phyloP scores from a whole-genome alignment of 1,284 basidiomycete genomes.

The Ceratorhiza oryzae-sativae region DNA sequence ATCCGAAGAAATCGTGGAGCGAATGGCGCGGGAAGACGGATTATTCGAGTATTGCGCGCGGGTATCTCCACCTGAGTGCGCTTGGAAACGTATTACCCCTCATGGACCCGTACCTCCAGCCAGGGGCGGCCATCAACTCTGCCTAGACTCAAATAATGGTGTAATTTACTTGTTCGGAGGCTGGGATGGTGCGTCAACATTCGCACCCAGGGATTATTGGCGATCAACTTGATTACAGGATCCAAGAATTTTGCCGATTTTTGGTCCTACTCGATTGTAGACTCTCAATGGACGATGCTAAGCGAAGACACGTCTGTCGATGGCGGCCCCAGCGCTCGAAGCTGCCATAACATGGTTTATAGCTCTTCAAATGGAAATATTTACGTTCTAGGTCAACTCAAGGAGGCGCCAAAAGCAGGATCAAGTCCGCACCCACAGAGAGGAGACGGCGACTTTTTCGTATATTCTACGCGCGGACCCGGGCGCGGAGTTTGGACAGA shows the following conservation, averaged over 20 bases:
- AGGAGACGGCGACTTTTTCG: conserved; percentile 64
- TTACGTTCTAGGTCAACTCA: conserved; percentile 60
- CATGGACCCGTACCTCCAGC: conserved; percentile 66
- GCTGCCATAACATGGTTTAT: conserved; percentile 85
- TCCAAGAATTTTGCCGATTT: conserved; percentile 75
- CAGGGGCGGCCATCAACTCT: conserved; percentile 84
- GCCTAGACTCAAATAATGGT: conserved; percentile 69
- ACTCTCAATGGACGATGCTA: conserved; percentile 70
- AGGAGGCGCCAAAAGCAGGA: conserved; percentile 41
- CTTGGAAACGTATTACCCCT: conserved; percentile 45
- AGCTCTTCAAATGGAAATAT: conserved; percentile 73
- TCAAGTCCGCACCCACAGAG: conserved; percentile 14
- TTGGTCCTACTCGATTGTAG: conserved; percentile 73
- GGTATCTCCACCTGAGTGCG: conserved; percentile 12
- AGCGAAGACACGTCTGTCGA: conserved; percentile 64
- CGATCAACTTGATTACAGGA: neutral
- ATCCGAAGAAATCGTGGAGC: conserved; percentile 62
- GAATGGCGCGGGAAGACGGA: conserved; percentile 58
- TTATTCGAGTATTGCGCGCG: conserved; percentile 62
- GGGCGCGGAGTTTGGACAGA: conserved; percentile 71
- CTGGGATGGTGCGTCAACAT: conserved; percentile 65
- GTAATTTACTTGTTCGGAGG: conserved; percentile 81
- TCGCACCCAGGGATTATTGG: conserved; percentile 16
- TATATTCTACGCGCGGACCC: conserved; percentile 68
- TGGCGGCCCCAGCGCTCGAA: conserved; percentile 70